These are phyloP conservation scores for Ophiorrhiza pumila DNA, from an alignment of 257 asterid genomes.

Conservation along the genomic window DNA sequence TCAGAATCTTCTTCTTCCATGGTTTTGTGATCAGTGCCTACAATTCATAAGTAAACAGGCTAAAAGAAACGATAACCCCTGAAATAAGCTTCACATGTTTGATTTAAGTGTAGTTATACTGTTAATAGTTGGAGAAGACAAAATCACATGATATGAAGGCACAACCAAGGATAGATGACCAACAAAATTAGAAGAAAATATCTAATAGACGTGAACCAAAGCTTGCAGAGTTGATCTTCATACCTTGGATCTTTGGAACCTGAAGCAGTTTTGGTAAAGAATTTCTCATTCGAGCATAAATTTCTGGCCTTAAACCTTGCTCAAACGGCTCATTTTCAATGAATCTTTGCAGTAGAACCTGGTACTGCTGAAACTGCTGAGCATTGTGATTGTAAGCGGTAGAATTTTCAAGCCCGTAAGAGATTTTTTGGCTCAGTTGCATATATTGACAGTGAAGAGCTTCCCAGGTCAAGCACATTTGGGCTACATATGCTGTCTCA, in stretches of 20 bases:
- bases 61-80: slow-evolving; percentile 13
- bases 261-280: slow-evolving; percentile 80
- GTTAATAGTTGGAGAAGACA: neutral
- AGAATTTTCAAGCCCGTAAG: slow-evolving; percentile 49
- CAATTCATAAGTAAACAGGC: slow-evolving; percentile 16
- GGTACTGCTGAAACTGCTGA: slow-evolving; percentile 93
- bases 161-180: neutral
- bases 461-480: slow-evolving; percentile 96
- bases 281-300: slow-evolving; percentile 67
- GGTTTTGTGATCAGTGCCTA: slow-evolving; percentile 60
- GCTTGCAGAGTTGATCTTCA: neutral
- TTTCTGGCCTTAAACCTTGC: slow-evolving; percentile 70
- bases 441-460: slow-evolving; percentile 88
- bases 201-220: neutral
- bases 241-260: slow-evolving; percentile 90
- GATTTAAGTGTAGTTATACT: neutral
- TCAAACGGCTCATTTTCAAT: slow-evolving; percentile 96
- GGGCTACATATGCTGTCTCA: slow-evolving; percentile 87
- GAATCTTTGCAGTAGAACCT: slow-evolving; percentile 81
- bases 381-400: slow-evolving; percentile 72
- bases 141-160: neutral
- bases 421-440: slow-evolving; percentile 70
- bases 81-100: neutral
- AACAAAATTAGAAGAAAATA: neutral
- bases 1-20: slow-evolving; percentile 47